Percentiles rank a stretch among this genome's conserved stretches.
Evolutionary conservation across 306 rosid genomes (phyloP).

Genomic region (Fragaria nilgerrensis): DNA sequence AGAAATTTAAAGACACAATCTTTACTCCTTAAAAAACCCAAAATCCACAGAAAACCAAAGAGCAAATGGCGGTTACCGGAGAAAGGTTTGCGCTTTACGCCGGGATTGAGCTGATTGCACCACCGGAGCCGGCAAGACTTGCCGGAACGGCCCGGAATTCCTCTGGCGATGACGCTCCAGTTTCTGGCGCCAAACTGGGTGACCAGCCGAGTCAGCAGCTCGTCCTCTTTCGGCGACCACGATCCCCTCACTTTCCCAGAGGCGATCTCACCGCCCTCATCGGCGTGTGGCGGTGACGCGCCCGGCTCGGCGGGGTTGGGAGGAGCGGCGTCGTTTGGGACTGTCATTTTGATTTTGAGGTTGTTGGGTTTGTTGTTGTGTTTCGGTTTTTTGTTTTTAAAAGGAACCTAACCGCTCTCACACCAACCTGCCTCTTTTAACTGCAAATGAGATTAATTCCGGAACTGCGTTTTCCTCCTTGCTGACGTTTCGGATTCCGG

Average conservation of each 20-base stretch:
- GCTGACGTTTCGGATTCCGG: constrained; percentile 12
- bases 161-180: constrained; percentile 77
- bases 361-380: constrained; percentile 4
- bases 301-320: constrained; percentile 12
- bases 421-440: constrained; percentile 15
- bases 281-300: constrained; percentile 7
- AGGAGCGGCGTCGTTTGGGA: constrained; percentile 20
- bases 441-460: constrained; percentile 16
- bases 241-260: constrained; percentile 62
- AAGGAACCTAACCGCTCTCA: constrained; percentile 14
- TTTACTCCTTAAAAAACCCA: not conserved
- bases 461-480: not conserved
- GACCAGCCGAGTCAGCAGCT: constrained; percentile 52
- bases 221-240: constrained; percentile 68
- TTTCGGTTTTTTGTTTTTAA: not conserved
- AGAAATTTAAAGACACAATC: not conserved
- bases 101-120: constrained; percentile 84
- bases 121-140: constrained; percentile 90
- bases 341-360: constrained; percentile 16
- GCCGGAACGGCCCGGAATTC: constrained; percentile 72
- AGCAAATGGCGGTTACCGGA: constrained; percentile 37
- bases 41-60: not conserved
- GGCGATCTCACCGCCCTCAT: not conserved
- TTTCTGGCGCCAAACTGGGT: constrained; percentile 72
- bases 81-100: constrained; percentile 77